phyloP scores from a whole-genome alignment of 225 moss, liverwort and hornwort genomes.

The Neckera pumila region DNA sequence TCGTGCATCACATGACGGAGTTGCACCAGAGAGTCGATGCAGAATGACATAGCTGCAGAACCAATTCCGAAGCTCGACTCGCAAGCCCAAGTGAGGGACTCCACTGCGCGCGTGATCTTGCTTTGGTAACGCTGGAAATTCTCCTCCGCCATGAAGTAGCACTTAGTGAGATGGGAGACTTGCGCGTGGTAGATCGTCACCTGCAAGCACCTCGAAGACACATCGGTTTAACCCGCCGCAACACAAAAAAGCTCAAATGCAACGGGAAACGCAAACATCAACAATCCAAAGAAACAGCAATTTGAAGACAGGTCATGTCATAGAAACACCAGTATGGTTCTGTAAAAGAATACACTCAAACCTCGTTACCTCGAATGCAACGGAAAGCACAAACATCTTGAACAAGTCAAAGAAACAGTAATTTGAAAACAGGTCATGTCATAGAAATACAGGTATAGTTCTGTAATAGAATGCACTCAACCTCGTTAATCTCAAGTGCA shows the following conservation, averaged over 20 bases:
- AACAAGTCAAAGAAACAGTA: neutral
- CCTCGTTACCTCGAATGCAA: neutral
- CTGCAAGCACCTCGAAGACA: neutral
- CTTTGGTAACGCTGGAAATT: slow-evolving; percentile 54
- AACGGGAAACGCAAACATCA: neutral
- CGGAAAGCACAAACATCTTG: neutral
- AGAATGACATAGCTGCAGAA: slow-evolving; percentile 34
- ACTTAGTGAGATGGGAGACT: slow-evolving; percentile 33
- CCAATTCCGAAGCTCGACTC: slow-evolving; percentile 28
- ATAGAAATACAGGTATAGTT: neutral
- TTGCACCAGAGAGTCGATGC: slow-evolving; percentile 32
- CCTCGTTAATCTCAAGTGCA: neutral
- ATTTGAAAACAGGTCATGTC: neutral
- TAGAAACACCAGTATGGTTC: neutral
- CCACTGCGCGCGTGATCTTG: slow-evolving; percentile 25
- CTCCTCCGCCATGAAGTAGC: slow-evolving; percentile 55
- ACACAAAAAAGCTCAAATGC: neutral
- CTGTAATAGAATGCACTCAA: neutral
- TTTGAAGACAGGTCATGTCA: neutral
- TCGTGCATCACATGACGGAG: slow-evolving; percentile 44
- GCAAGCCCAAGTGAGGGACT: slow-evolving; percentile 26
- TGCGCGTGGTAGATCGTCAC: slow-evolving; percentile 54
- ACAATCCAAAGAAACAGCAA: neutral
- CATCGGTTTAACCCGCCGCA: neutral
- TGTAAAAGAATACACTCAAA: neutral